Conservation (phyloP, 1,284 basidiomycete species). For the Coniferiporia weirii region DNA sequence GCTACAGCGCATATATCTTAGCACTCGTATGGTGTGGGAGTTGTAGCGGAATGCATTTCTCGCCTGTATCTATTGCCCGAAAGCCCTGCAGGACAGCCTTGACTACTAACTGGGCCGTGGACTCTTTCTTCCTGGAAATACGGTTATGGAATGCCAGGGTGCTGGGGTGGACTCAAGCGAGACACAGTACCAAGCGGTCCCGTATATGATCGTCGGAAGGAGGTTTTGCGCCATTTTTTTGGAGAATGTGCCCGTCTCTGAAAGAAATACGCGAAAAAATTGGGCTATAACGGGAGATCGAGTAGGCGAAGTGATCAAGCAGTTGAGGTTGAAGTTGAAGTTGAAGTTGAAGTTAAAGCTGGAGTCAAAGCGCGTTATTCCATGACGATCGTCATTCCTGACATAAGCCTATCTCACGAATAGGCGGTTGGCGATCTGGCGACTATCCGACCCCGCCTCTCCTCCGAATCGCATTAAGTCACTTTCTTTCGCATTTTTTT, state of each 20-base stretch:
- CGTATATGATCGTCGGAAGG: not conserved
- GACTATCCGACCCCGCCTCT: too few species aligned
- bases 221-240: not conserved
- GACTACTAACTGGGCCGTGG: slow-evolving; percentile 61
- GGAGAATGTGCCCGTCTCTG: too few species aligned
- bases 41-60: slow-evolving; percentile 21
- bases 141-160: not conserved
- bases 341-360: too few species aligned
- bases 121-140: slow-evolving; percentile 48
- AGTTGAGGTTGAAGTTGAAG: too few species aligned
- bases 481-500: not conserved
- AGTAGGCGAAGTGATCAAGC: too few species aligned
- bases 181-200: not conserved
- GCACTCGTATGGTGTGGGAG: not conserved
- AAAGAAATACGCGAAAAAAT: too few species aligned
- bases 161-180: too few species aligned
- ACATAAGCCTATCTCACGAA: not conserved
- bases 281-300: too few species aligned
- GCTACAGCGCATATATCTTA: not conserved
- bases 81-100: slow-evolving; percentile 71
- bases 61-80: slow-evolving; percentile 73
- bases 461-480: too few species aligned
- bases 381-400: not conserved
- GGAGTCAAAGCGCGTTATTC: too few species aligned
- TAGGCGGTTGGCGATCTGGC: not conserved